These are phyloP conservation scores for Pharnaceum exiguum DNA, from an alignment of 148 eudicot genomes.

Conservation along the genomic window DNA sequence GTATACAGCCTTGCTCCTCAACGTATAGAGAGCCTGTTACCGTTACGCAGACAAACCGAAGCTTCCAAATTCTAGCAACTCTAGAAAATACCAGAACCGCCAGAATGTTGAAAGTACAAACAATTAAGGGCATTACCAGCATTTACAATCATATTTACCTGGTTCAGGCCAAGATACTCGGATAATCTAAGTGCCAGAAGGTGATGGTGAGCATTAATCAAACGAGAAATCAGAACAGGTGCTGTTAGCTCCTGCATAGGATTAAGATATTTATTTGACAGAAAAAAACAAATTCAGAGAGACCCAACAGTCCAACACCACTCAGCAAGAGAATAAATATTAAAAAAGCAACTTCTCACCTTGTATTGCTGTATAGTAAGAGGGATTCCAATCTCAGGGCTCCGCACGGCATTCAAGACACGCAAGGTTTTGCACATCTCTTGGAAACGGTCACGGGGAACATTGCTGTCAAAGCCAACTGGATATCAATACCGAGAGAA, in stretches of 20 bases:
- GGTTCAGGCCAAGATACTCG: conserved; percentile 75
- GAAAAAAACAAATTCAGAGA: neutral
- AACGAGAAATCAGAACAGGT: conserved; percentile 78
- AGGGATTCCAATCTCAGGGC: conserved; percentile 80
- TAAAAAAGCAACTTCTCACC: conserved; percentile 34
- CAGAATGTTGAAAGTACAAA: neutral
- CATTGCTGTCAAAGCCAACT: conserved; percentile 99
- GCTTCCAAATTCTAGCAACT: no score
- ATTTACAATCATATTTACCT: conserved; percentile 52
- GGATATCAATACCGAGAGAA: conserved; percentile 69
- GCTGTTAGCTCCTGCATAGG: conserved; percentile 78
- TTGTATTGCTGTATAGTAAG: conserved; percentile 93
- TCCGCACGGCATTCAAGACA: conserved; percentile 88
- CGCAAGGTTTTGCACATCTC: conserved; percentile 94
- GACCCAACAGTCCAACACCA: neutral
- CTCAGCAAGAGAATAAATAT: neutral
- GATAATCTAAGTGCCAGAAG: conserved; percentile 79
- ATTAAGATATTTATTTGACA: conserved; percentile 12
- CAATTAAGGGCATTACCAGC: neutral
- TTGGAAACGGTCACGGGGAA: conserved; percentile 88
- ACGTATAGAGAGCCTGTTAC: neutral
- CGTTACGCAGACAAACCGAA: no score
- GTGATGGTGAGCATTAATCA: conserved; percentile 86
- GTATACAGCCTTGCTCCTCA: neutral
- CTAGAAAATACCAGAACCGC: no score